These are phyloP conservation scores for Haberlea rhodopensis DNA, from an alignment of 257 asterid genomes.

Conservation along the genomic window DNA sequence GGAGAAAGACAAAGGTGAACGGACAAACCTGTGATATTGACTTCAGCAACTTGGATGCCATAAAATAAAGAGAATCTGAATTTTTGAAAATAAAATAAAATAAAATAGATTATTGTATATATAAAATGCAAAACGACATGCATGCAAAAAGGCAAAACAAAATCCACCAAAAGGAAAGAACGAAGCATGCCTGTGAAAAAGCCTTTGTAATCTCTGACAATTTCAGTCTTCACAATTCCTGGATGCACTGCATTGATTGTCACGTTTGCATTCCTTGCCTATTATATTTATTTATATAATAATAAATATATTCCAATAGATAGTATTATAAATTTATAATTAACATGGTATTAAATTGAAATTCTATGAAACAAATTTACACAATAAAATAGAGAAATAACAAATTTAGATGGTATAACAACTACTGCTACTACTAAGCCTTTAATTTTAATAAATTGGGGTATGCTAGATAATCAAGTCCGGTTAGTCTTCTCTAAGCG, in stretches of 20 bases:
- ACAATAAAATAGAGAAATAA: no score
- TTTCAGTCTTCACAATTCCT: constrained; percentile 91
- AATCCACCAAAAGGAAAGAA: constrained; percentile 2
- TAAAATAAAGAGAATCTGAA: constrained; percentile 80
- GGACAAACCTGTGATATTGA: constrained; percentile 87
- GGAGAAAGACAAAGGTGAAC: constrained; percentile 26
- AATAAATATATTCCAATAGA: neutral
- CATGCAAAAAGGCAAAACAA: constrained; percentile 5
- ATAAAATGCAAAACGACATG: constrained; percentile 14
- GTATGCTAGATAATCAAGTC: no score
- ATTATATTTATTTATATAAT: no score
- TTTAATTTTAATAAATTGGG: no score
- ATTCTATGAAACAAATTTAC: no score
- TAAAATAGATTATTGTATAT: constrained; percentile 24
- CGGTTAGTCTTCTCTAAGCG: no score
- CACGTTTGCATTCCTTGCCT: constrained; percentile 85
- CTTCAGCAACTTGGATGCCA: constrained; percentile 90
- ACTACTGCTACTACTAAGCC: no score
- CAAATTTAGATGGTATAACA: no score
- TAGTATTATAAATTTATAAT: no score
- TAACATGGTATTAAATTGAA: no score
- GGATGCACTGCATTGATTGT: constrained; percentile 91
- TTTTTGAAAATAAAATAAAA: constrained; percentile 7
- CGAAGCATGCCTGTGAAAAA: constrained; percentile 78
- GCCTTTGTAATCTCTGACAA: constrained; percentile 88